Percentiles rank a stretch among this genome's conserved stretches.
Evolutionary conservation across 2,329 filamentous ascomycete species (phyloP).

Genomic region (Verticillium alfalfae): DNA sequence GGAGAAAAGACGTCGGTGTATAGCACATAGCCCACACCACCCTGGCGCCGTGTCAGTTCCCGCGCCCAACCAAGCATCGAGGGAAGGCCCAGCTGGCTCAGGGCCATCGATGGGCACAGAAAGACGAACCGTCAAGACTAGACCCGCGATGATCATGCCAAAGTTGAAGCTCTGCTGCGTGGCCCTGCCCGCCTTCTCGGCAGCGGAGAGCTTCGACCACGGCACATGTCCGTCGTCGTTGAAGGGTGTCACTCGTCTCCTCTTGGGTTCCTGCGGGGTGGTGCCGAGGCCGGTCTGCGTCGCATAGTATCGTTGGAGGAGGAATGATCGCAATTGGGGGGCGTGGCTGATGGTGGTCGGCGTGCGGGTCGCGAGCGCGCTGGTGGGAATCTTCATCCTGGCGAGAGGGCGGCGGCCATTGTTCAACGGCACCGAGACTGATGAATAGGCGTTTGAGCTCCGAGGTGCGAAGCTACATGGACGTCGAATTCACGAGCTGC

Average conservation of each 20-base stretch:
- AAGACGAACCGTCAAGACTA: constrained; percentile 64
- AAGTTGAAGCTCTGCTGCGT: constrained; percentile 92
- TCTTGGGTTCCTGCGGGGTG: constrained; percentile 37
- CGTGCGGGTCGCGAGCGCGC: constrained; percentile 28
- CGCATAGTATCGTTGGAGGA: constrained; percentile 48
- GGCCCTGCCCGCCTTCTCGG: constrained; percentile 77
- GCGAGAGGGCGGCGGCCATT: constrained; percentile 32
- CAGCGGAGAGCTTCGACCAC: constrained; percentile 70
- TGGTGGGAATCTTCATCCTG: constrained; percentile 40
- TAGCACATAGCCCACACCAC: constrained; percentile 71
- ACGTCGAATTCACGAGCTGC: constrained; percentile 5
- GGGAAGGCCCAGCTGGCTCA: background rate
- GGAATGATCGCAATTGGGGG: constrained; percentile 26
- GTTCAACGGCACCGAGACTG: constrained; percentile 13
- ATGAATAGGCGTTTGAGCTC: background rate
- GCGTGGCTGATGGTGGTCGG: constrained; percentile 13
- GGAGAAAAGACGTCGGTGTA: constrained; percentile 80
- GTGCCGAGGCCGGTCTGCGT: constrained; percentile 45
- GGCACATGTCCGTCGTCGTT: constrained; percentile 80
- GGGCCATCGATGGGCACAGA: no score
- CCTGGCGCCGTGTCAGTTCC: constrained; percentile 34
- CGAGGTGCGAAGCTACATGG: background rate
- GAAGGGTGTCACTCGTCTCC: constrained; percentile 72
- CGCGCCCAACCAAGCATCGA: background rate
- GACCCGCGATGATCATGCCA: constrained; percentile 66